Conservation (phyloP, 2,329 filamentous ascomycete species). For the Zasmidium angulare region DNA sequence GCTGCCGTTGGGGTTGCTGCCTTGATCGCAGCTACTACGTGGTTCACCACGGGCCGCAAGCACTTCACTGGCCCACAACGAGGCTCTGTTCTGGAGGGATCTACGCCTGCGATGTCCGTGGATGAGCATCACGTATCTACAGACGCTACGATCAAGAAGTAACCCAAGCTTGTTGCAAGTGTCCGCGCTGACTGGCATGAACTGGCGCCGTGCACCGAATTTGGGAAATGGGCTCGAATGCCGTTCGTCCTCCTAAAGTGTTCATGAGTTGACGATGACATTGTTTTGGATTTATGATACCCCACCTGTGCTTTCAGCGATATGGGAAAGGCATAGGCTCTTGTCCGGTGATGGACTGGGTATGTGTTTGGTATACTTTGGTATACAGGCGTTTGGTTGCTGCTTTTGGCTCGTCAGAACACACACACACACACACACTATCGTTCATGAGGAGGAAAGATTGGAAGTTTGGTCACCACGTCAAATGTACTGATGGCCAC, state of each 20-base stretch:
- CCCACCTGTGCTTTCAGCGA: neutral
- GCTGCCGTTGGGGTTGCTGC: constrained; percentile 55
- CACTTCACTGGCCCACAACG: constrained; percentile 50
- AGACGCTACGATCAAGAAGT: neutral
- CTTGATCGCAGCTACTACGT: constrained; percentile 49
- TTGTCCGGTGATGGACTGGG: neutral
- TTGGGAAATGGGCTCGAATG: neutral
- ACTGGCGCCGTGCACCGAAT: neutral
- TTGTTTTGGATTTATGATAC: neutral
- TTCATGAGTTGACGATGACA: neutral
- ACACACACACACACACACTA: no score
- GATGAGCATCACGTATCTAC: neutral
- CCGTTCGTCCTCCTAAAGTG: neutral
- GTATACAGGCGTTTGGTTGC: neutral
- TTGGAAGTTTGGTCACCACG: neutral
- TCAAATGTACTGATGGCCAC: neutral
- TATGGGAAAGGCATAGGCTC: neutral
- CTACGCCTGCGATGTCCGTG: neutral
- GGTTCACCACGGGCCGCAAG: constrained; percentile 50
- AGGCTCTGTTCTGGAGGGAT: neutral
- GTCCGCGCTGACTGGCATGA: neutral
- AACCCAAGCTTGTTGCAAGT: neutral
- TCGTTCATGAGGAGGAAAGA: no score
- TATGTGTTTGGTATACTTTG: neutral
- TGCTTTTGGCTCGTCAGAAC: neutral